Conservation (phyloP, 2,329 filamentous ascomycete species). For the Nemania sp. region DNA sequence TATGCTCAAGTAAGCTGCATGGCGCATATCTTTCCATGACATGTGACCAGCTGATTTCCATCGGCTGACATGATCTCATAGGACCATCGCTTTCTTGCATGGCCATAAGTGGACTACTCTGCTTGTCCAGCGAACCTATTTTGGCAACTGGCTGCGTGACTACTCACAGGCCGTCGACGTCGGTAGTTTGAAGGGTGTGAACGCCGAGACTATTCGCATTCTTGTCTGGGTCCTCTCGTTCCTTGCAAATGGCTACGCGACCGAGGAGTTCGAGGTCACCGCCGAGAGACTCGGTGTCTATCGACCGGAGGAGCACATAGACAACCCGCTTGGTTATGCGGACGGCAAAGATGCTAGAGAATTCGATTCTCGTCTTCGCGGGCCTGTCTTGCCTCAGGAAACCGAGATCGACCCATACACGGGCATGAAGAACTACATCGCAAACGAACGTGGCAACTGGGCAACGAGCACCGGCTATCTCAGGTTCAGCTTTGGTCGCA, state of each 20-base stretch:
- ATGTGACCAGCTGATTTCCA: not conserved
- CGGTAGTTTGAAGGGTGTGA: slow-evolving; percentile 77
- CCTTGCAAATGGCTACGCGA: slow-evolving; percentile 83
- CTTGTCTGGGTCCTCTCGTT: slow-evolving; percentile 83
- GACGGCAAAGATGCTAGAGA: slow-evolving; percentile 84
- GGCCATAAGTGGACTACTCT: slow-evolving; percentile 85
- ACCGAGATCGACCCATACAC: slow-evolving; percentile 74
- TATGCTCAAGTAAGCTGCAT: slow-evolving; percentile 61
- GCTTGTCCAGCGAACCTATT: slow-evolving; percentile 78
- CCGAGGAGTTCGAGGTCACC: slow-evolving; percentile 82
- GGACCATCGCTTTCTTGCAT: slow-evolving; percentile 72
- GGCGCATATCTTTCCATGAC: not conserved
- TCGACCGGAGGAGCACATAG: slow-evolving; percentile 74
- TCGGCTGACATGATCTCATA: slow-evolving; percentile 12
- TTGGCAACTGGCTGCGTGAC: slow-evolving; percentile 86
- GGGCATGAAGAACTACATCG: slow-evolving; percentile 99
- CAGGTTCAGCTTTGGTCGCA: slow-evolving; percentile 72
- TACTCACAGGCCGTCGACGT: slow-evolving; percentile 86
- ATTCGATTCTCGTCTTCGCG: slow-evolving; percentile 79
- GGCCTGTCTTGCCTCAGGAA: slow-evolving; percentile 73
- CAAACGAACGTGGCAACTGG: slow-evolving; percentile 86
- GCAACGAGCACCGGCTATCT: slow-evolving; percentile 89
- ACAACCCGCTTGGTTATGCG: slow-evolving; percentile 83
- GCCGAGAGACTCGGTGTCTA: slow-evolving; percentile 80
- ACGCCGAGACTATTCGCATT: slow-evolving; percentile 76